Conservation (phyloP, 768 basidiomycete genomes). For the Thelephora ganbajun region DNA sequence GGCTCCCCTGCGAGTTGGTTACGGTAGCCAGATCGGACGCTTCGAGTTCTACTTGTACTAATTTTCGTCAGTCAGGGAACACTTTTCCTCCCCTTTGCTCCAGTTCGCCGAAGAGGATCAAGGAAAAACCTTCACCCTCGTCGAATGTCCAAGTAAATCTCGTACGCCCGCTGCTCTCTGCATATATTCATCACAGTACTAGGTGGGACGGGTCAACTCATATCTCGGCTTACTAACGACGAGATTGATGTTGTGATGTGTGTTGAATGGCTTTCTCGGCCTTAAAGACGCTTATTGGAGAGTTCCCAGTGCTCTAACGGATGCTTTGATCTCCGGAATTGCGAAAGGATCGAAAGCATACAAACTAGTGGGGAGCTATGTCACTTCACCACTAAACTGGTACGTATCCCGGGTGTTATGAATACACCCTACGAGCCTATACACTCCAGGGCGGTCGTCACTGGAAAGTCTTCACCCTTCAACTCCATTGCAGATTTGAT, state of each 20-base stretch:
- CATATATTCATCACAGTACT: neutral
- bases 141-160: slow-evolving; percentile 75
- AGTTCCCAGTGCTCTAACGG: slow-evolving; percentile 63
- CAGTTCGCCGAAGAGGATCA: slow-evolving; percentile 65
- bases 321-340: slow-evolving; percentile 82
- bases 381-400: slow-evolving; percentile 84
- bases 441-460: slow-evolving; percentile 72
- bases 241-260: slow-evolving; percentile 79
- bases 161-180: slow-evolving; percentile 9
- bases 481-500: slow-evolving; percentile 60
- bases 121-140: slow-evolving; percentile 61
- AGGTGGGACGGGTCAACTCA: slow-evolving; percentile 84
- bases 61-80: slow-evolving; percentile 48
- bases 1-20: slow-evolving; percentile 13
- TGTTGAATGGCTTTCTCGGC: neutral
- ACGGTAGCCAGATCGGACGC: slow-evolving; percentile 8
- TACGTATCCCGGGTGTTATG: slow-evolving; percentile 14
- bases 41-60: neutral
- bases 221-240: slow-evolving; percentile 55
- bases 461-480: slow-evolving; percentile 62
- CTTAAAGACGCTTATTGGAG: neutral
- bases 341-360: slow-evolving; percentile 82
- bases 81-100: slow-evolving; percentile 86
- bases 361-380: slow-evolving; percentile 87
- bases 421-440: neutral